Conservation (phyloP, 805 yeast genomes). For the Metschnikowia proteae region DNA sequence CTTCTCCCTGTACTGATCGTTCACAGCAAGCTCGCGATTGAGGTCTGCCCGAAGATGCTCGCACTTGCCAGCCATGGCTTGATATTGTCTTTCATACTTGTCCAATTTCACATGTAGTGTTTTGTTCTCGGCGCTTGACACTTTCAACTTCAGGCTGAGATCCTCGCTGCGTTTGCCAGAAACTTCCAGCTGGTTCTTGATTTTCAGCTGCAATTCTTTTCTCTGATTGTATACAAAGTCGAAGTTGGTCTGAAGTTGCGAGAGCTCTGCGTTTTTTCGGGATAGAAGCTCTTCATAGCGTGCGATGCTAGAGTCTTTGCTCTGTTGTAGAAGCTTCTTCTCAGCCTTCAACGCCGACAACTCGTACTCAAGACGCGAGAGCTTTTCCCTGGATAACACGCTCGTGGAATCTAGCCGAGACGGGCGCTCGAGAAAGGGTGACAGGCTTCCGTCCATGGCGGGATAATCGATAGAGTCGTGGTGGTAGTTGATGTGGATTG, state of each 20-base stretch:
- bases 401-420: slow-evolving; percentile 8
- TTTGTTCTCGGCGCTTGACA: slow-evolving; percentile 20
- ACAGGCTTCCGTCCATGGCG: slow-evolving; percentile 15
- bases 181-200: slow-evolving; percentile 29
- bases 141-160: slow-evolving; percentile 18
- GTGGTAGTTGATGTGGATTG: slow-evolving; percentile 1
- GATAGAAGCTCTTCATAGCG: slow-evolving; percentile 25
- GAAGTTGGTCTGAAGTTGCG: slow-evolving; percentile 32
- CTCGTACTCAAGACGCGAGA: slow-evolving; percentile 30
- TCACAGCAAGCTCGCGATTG: slow-evolving; percentile 29
- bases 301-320: slow-evolving; percentile 21
- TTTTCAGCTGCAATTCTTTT: slow-evolving; percentile 29
- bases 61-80: slow-evolving; percentile 23
- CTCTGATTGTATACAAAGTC: slow-evolving; percentile 35
- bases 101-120: slow-evolving; percentile 10
- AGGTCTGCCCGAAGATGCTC: slow-evolving; percentile 36
- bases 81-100: slow-evolving; percentile 22
- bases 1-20: slow-evolving; percentile 39
- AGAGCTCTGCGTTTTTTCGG: slow-evolving; percentile 31
- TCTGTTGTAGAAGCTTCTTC: slow-evolving; percentile 28
- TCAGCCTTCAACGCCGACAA: slow-evolving; percentile 31
- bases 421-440: slow-evolving; percentile 18
- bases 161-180: slow-evolving; percentile 18
- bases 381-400: slow-evolving; percentile 6
- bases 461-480: neutral